Base-by-base conservation (phyloP, 768 basidiomycete species). In the Hypsizygus marmoreus region DNA sequence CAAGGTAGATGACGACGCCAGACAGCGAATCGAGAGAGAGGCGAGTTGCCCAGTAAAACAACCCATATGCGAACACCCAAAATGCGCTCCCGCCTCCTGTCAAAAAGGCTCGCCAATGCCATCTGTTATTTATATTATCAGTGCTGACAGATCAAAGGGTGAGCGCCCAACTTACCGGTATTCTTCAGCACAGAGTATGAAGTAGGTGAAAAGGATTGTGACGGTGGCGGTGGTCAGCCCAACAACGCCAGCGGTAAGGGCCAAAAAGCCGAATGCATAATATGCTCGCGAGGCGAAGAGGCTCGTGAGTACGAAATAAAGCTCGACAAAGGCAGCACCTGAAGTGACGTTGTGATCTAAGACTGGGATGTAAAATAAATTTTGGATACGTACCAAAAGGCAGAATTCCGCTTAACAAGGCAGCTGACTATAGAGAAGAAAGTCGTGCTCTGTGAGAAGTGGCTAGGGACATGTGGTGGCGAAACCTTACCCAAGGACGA, bases 81-180 rank as follows among this genome's bases (percentile, higher is more conserved):
- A 95, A 81, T 3, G 93, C 87, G 50, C 88, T 91, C 17, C 94
- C 92, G 7, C 93, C 95, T 26, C 95, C 95, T 23, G 84, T 87
- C 50, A 95, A 57, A 76, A 98, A 97, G 4, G 91, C 80, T 34
- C 92, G 82, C 95, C 95, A 98, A 48, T 98, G 95, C 95, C 95
- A 98, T 47, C 92, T 89, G 25, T 23, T 40, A 42, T 31, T 16
- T 12, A 33, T 7, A n/a, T 16, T 17, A 35, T 57, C 26, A 51
- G 48, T 14, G 41, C 19, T 20, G 23, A 33, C 3, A 16, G 22
- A 5, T 11, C 11, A 13, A 24, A 8, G 11, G 14, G 35, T 28
- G 17, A 37, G 3, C 28, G 24, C 38, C 31, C 22, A 11, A 61
- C 76, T 45, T 43, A 90, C 87, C 91, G 74, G 64, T 97, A 97